Conservation (phyloP, 352 stramenopile genomes). For the Phytophthora lateralis region DNA sequence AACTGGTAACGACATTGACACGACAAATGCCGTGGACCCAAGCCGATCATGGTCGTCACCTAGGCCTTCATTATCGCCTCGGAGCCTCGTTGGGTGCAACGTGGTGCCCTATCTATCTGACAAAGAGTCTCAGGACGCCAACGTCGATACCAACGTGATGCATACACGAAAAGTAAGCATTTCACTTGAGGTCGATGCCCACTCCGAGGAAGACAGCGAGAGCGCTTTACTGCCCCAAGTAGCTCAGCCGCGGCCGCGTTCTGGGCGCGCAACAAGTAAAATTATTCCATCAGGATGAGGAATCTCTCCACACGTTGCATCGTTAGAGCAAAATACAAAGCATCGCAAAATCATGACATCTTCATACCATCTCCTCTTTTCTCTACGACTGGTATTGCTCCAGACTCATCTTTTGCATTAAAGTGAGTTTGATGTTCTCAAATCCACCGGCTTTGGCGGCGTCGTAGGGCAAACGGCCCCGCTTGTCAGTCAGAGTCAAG, state of each 20-base stretch:
- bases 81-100: too few species aligned
- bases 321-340: slow-evolving; percentile 14
- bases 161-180: slow-evolving; percentile 8
- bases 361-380: background rate
- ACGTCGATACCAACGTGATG: background rate
- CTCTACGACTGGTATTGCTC: slow-evolving; percentile 64
- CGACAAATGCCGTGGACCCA: background rate
- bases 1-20: slow-evolving; percentile 5
- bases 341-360: background rate
- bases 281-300: slow-evolving; percentile 48
- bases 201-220: slow-evolving; percentile 25
- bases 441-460: slow-evolving; percentile 62
- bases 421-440: slow-evolving; percentile 62
- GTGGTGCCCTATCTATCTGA: slow-evolving; percentile 31
- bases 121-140: slow-evolving; percentile 22
- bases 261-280: slow-evolving; percentile 37
- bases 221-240: slow-evolving; percentile 15
- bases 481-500: slow-evolving; percentile 52
- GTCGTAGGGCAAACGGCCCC: slow-evolving; percentile 61
- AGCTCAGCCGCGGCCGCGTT: slow-evolving; percentile 24
- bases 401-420: slow-evolving; percentile 78
- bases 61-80: slow-evolving; percentile 3
- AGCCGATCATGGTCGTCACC: slow-evolving; percentile 25
- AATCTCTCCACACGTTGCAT: slow-evolving; percentile 13
- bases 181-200: slow-evolving; percentile 13